These are phyloP conservation scores for Hanseniaspora osmophila DNA, from an alignment of 805 yeast species.

Conservation along the genomic window DNA sequence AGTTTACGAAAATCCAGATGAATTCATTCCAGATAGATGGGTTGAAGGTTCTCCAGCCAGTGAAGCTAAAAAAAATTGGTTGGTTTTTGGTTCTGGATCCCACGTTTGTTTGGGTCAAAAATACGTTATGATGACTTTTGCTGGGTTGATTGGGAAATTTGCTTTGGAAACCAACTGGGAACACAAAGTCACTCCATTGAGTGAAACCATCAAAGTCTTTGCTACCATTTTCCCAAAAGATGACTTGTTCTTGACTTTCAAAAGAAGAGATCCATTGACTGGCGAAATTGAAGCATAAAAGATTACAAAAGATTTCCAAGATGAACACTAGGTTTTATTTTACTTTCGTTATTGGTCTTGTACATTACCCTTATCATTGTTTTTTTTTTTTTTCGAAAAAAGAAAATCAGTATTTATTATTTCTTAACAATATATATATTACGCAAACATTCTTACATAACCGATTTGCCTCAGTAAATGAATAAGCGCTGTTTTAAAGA, in stretches of 20 bases:
- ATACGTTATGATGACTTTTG: slow-evolving; percentile 81
- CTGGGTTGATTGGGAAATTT: slow-evolving; percentile 84
- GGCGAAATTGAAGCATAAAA: slow-evolving; percentile 14
- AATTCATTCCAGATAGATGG: slow-evolving; percentile 95
- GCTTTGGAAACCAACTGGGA: slow-evolving; percentile 65
- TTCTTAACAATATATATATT: too few species aligned
- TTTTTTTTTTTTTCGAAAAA: neutral
- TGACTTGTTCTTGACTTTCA: slow-evolving; percentile 71
- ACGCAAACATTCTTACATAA: too few species aligned
- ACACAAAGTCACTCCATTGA: slow-evolving; percentile 69
- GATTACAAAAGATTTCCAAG: neutral
- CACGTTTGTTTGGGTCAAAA: slow-evolving; percentile 92
- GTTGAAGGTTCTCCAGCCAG: slow-evolving; percentile 58
- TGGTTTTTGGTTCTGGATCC: slow-evolving; percentile 94
- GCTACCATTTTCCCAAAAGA: slow-evolving; percentile 98
- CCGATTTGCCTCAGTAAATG: too few species aligned
- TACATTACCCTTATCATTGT: neutral
- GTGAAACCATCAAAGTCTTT: slow-evolving; percentile 88
- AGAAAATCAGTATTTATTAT: neutral
- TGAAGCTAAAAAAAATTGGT: slow-evolving; percentile 78
- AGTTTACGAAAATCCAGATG: slow-evolving; percentile 87
- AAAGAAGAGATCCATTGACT: slow-evolving; percentile 40
- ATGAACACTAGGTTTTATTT: neutral
- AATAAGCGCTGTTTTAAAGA: too few species aligned
- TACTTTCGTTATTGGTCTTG: too few species aligned